These are phyloP conservation scores for Babesia divergens DNA, from an alignment of 169 alveolate species.

Conservation along the genomic window DNA sequence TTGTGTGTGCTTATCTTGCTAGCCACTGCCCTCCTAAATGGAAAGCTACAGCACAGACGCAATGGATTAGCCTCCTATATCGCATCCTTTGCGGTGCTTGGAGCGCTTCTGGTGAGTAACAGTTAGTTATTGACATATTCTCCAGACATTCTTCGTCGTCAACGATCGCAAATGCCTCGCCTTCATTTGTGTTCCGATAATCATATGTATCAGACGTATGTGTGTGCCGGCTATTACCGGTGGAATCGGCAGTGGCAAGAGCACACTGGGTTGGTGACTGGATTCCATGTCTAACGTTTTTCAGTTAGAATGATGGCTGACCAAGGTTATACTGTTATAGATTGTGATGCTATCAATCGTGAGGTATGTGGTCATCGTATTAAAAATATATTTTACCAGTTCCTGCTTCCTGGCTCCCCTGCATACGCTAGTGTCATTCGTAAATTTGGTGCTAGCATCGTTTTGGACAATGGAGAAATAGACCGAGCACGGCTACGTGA, in stretches of 20 bases:
- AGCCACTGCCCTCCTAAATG: slow-evolving; percentile 3
- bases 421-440: slow-evolving; percentile 67
- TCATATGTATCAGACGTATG: slow-evolving; percentile 60
- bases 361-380: slow-evolving; percentile 54
- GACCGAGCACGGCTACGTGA: slow-evolving; percentile 70
- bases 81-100: not conserved
- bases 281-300: not conserved
- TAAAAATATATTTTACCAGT: slow-evolving; percentile 9
- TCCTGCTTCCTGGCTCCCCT: slow-evolving; percentile 67
- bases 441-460: slow-evolving; percentile 71
- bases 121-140: not conserved
- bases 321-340: slow-evolving; percentile 36
- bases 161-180: slow-evolving; percentile 33
- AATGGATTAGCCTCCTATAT: not conserved
- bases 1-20: slow-evolving; percentile 8
- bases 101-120: not conserved
- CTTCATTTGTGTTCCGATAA: slow-evolving; percentile 50
- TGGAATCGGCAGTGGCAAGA: slow-evolving; percentile 77
- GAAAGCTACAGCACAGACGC: not conserved
- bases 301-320: slow-evolving; percentile 14
- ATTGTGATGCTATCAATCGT: slow-evolving; percentile 67
- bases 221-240: slow-evolving; percentile 78
- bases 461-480: slow-evolving; percentile 66
- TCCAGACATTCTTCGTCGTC: slow-evolving; percentile 50
- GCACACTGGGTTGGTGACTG: slow-evolving; percentile 69